Evolutionary conservation across 2,329 filamentous ascomycete species (phyloP), one percentile per base, ranked within the genome.

Genomic region (Sordariomycetes sp.): DNA sequence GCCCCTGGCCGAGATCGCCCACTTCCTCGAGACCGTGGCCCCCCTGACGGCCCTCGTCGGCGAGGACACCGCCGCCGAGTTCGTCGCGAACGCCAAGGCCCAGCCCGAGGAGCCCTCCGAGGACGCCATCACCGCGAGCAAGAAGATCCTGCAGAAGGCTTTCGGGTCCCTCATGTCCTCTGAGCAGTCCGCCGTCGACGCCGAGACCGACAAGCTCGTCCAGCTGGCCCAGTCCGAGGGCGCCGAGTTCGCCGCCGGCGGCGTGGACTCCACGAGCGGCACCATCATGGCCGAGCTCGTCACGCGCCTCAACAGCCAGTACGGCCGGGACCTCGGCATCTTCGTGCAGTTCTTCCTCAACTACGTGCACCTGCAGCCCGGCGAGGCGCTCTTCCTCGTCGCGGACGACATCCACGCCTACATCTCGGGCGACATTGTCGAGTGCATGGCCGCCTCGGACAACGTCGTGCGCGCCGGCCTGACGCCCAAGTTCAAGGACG

Each of bases 371-470:
- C 82, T 99, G 16, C 77, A 88, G 55, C 84, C 92, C 1, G 94
- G 94, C 57, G 93, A 99, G 74, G 94, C 93, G 10, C 88, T 99
- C 78, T 99, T 97, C 75, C 80, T 99, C 40, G 90, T 90, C 66
- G 94, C 94, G 7, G 93, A 99, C 68, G 94, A 97, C 68, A 97
- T 97, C 66, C 94, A 99, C 71, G 94, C 94, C 54, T 99, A 99
- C 72, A 75, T 95, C 51, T 90, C 87, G 2, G 90, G 90, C 60
- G 93, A 99, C 68, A 96, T 99, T 65, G 91, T 99, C 70, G 94
- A 99, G 74, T 99, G 94, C 78, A 99, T 99, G 94, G 94, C 94
- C 0, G 88, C 90, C 10, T 96, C 90, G n/a, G 94, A 99, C 79
- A 99, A 99, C 64, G 94, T 99, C 40, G 92, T 99, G 56, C 90